Evolutionary conservation across 805 yeast species (phyloP).

Genomic region (Suhomyces tanzawaensis): DNA sequence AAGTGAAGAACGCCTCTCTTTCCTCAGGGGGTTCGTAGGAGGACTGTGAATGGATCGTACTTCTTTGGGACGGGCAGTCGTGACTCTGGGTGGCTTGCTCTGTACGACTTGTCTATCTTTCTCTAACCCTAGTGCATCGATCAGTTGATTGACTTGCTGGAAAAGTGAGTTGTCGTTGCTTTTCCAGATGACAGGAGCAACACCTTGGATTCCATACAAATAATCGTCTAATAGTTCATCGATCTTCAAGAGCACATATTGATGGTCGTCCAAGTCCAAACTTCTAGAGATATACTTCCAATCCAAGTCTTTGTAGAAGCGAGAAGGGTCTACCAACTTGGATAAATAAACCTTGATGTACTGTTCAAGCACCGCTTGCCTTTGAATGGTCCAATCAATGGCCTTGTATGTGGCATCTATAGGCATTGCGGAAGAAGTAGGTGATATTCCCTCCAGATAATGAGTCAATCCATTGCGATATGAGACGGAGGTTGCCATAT

Average conservation of each 20-base stretch:
- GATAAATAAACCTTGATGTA: constrained; percentile 9
- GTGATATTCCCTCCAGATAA: too few species aligned
- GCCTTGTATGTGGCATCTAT: not conserved
- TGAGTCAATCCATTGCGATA: too few species aligned
- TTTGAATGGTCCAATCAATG: constrained; percentile 18
- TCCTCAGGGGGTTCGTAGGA: too few species aligned
- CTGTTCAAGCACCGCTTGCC: constrained; percentile 12
- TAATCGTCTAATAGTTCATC: constrained; percentile 22
- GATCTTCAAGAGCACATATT: constrained; percentile 17
- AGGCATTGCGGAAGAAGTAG: not conserved
- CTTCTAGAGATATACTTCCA: constrained; percentile 15
- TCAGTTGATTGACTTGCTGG: not conserved
- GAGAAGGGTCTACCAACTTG: constrained; percentile 9
- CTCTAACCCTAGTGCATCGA: not conserved
- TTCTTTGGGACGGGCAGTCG: not conserved
- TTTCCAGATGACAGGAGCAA: constrained; percentile 1
- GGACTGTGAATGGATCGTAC: too few species aligned
- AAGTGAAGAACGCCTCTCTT: not conserved
- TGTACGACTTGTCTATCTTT: not conserved
- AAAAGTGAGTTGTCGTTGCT: not conserved
- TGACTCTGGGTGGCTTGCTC: not conserved
- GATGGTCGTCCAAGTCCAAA: constrained; percentile 17
- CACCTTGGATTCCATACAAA: constrained; percentile 1
- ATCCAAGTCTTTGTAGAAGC: constrained; percentile 18
- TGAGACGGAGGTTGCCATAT: not conserved